These are phyloP conservation scores for Stenocarpella maydis DNA, from an alignment of 2,329 filamentous ascomycete genomes.

Conservation along the genomic window DNA sequence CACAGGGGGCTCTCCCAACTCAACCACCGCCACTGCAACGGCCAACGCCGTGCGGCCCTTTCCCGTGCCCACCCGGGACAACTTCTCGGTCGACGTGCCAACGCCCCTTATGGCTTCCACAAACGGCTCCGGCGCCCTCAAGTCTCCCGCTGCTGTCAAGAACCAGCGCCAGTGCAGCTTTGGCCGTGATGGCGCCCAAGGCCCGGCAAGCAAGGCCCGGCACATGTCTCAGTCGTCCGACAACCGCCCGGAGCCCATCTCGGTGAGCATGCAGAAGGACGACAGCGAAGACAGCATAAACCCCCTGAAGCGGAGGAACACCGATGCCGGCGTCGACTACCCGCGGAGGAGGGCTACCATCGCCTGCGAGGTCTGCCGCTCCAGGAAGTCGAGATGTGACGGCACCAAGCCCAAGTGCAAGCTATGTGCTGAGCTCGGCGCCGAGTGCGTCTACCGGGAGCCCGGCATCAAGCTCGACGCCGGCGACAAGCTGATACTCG, in stretches of 20 bases:
- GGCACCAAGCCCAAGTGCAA: slow-evolving; percentile 84
- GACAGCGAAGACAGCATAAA: slow-evolving; percentile 63
- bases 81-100: slow-evolving; percentile 58
- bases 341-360: slow-evolving; percentile 71
- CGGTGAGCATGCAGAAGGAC: slow-evolving; percentile 56
- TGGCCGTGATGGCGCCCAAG: slow-evolving; percentile 63
- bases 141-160: slow-evolving; percentile 61
- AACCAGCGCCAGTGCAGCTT: slow-evolving; percentile 58
- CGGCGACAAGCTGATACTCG: slow-evolving; percentile 85
- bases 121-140: slow-evolving; percentile 48
- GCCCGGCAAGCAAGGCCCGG: slow-evolving; percentile 61
- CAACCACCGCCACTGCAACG: slow-evolving; percentile 46
- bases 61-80: slow-evolving; percentile 55
- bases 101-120: slow-evolving; percentile 53
- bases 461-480: slow-evolving; percentile 88
- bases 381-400: slow-evolving; percentile 81
- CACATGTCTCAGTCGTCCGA: slow-evolving; percentile 65
- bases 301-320: slow-evolving; percentile 68
- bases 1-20: slow-evolving; percentile 61
- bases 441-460: slow-evolving; percentile 85
- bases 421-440: slow-evolving; percentile 75
- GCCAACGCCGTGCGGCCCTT: slow-evolving; percentile 52
- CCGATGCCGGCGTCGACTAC: slow-evolving; percentile 69
- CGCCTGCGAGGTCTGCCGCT: slow-evolving; percentile 81
- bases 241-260: slow-evolving; percentile 51